Conservation (phyloP, 148 eudicot genomes). For the Rhododendron molle region DNA sequence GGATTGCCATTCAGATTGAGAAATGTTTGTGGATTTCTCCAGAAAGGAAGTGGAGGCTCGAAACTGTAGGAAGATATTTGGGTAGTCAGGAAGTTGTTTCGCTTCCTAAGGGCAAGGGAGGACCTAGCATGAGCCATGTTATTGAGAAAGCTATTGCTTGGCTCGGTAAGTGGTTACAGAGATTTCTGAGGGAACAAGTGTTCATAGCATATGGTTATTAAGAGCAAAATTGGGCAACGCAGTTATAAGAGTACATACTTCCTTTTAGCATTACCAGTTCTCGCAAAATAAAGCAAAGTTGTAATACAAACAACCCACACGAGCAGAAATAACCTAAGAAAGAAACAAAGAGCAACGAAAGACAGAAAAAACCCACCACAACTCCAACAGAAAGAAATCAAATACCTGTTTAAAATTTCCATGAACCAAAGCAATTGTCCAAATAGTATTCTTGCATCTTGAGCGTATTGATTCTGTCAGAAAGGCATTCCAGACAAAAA, state of each 20-base stretch:
- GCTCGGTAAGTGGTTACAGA: not conserved
- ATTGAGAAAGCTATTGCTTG: not conserved
- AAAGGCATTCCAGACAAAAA: constrained; percentile 96
- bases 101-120: not conserved
- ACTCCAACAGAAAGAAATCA: not conserved
- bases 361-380: constrained; percentile 1
- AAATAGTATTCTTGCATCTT: constrained; percentile 62
- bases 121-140: not conserved
- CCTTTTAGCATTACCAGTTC: not conserved
- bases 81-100: not conserved
- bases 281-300: not conserved
- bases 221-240: not conserved
- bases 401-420: constrained; percentile 86
- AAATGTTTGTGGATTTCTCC: not conserved
- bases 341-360: not conserved
- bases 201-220: not conserved
- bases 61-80: not conserved
- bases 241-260: not conserved
- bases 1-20: not conserved
- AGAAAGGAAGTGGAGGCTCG: not conserved
- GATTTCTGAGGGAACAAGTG: not conserved
- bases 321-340: not conserved
- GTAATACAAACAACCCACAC: not conserved
- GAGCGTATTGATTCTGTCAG: constrained; percentile 57
- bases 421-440: constrained; percentile 72